Conservation (phyloP, 2,329 filamentous ascomycete species). For the Curvularia hawaiiensis region DNA sequence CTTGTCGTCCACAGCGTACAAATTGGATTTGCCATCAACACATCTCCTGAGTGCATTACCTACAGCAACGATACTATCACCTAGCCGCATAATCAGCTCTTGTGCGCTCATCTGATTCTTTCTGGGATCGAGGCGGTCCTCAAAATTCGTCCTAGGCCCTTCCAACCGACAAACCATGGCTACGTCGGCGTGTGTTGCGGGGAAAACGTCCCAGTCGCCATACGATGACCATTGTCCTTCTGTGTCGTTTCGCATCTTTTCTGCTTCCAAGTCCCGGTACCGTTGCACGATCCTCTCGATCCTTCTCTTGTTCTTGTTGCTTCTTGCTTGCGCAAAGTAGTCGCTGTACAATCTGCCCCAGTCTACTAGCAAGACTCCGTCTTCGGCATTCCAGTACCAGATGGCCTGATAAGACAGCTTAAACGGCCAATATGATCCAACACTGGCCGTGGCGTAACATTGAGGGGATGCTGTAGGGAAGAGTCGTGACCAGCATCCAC, state of each 20-base stretch:
- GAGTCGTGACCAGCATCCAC: constrained; percentile 4
- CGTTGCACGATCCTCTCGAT: background rate
- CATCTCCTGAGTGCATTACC: background rate
- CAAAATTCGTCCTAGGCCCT: background rate
- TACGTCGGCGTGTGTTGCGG: constrained; percentile 3
- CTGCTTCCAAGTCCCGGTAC: constrained; percentile 1
- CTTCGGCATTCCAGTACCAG: constrained; percentile 12
- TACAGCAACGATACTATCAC: background rate
- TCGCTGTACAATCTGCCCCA: constrained; percentile 14
- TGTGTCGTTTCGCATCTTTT: background rate
- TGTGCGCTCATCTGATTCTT: constrained; percentile 1
- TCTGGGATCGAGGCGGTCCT: background rate
- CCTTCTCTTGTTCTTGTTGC: constrained; percentile 2
- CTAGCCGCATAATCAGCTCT: constrained; percentile 2
- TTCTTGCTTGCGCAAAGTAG: constrained; percentile 11
- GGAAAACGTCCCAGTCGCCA: constrained; percentile 10
- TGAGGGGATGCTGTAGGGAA: background rate
- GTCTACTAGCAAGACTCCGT: constrained; percentile 12
- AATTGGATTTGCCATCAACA: background rate
- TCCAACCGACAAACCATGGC: constrained; percentile 10
- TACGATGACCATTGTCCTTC: constrained; percentile 1
- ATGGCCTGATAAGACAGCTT: constrained; percentile 7
- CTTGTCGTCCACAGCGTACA: background rate
- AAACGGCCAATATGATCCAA: constrained; percentile 15
- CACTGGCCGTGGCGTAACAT: constrained; percentile 11